These are phyloP conservation scores for Fragilariopsis cylindrus DNA, from an alignment of 108 stramenopile genomes.

Conservation along the genomic window DNA sequence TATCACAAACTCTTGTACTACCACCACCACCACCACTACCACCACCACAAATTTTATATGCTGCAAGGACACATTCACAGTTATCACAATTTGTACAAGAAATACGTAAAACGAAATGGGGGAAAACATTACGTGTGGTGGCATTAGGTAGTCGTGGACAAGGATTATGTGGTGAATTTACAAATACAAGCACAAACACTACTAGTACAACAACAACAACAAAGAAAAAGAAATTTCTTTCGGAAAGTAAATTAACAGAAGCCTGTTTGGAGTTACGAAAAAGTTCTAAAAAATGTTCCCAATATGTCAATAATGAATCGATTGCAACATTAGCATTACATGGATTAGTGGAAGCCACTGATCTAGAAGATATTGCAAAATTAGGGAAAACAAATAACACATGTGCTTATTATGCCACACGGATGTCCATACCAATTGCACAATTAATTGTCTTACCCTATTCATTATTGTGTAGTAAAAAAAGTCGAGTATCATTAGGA, in stretches of 20 bases:
- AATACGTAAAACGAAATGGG: slow-evolving; percentile 74
- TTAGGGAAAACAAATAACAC: slow-evolving; percentile 70
- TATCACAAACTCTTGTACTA: slow-evolving; percentile 3
- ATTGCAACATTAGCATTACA: slow-evolving; percentile 84
- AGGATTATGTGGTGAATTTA: slow-evolving; percentile 77
- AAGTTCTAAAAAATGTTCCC: slow-evolving; percentile 61
- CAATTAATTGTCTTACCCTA: slow-evolving; percentile 96
- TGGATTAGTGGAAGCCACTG: slow-evolving; percentile 70
- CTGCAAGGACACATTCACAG: slow-evolving; percentile 96
- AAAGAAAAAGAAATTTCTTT: slow-evolving; percentile 10
- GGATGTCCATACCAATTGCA: slow-evolving; percentile 73
- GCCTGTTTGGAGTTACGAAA: slow-evolving; percentile 89
- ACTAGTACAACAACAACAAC: too few relatives aligned
- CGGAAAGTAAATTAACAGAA: slow-evolving; percentile 85
- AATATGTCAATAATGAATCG: slow-evolving; percentile 49
- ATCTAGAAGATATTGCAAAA: slow-evolving; percentile 87
- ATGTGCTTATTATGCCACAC: slow-evolving; percentile 96
- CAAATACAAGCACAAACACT: too few relatives aligned
- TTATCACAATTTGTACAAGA: slow-evolving; percentile 94
- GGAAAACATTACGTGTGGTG: slow-evolving; percentile 66
- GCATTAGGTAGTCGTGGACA: slow-evolving; percentile 82
- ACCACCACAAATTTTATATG: slow-evolving; percentile 82
- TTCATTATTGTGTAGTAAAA: slow-evolving; percentile 67
- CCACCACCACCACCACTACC: slow-evolving; percentile 43
- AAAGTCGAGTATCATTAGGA: slow-evolving; percentile 75